phyloP scores from a whole-genome alignment of 495 filamentous ascomycete species.

The Letharia lupina region DNA sequence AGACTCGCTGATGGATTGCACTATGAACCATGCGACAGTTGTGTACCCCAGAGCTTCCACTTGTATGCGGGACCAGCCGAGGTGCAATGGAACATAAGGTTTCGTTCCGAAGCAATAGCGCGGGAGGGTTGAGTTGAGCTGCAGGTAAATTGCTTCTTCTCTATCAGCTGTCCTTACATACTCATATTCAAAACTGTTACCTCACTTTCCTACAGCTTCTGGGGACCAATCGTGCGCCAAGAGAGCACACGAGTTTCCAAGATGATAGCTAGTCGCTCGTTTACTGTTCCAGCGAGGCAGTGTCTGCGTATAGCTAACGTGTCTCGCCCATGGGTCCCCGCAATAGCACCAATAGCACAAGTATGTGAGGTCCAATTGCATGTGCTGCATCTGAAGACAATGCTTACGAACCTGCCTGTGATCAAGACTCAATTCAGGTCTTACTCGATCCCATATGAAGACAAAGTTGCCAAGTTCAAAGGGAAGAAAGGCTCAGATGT shows the following conservation, averaged over 20 bases:
- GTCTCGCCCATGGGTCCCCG: slow-evolving; percentile 39
- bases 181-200: neutral
- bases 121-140: neutral
- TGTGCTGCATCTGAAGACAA: neutral
- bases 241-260: slow-evolving; percentile 18
- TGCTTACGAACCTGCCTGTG: neutral
- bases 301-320: slow-evolving; percentile 45
- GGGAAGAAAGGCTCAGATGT: slow-evolving; percentile 83
- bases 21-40: neutral
- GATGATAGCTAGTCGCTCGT: slow-evolving; percentile 53
- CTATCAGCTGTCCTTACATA: no score
- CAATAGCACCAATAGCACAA: slow-evolving; percentile 44
- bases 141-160: neutral
- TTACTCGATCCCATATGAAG: slow-evolving; percentile 49
- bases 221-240: slow-evolving; percentile 5
- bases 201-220: neutral
- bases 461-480: slow-evolving; percentile 85
- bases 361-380: slow-evolving; percentile 16
- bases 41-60: neutral
- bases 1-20: neutral
- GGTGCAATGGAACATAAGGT: neutral
- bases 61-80: neutral
- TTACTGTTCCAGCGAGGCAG: slow-evolving; percentile 47
- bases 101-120: neutral
- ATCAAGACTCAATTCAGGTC: slow-evolving; percentile 29